These are phyloP conservation scores for Parachaetomium inaequale DNA, from an alignment of 495 filamentous ascomycete genomes.

Conservation along the genomic window DNA sequence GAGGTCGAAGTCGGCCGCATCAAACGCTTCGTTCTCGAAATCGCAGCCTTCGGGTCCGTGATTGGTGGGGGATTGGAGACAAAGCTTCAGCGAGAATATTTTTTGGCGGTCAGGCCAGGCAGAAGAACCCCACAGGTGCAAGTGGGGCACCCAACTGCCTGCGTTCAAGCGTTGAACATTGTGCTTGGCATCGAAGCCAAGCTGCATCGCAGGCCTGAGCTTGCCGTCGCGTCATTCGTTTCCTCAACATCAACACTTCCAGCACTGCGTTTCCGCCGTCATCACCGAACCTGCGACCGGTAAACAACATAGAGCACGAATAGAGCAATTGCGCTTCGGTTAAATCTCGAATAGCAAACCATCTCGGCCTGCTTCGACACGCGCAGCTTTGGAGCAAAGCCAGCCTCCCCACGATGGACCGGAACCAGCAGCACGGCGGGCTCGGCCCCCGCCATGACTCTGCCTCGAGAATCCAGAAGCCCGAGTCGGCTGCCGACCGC, in stretches of 20 bases:
- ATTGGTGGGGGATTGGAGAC: slow-evolving; percentile 32
- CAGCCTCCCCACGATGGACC: slow-evolving; percentile 39
- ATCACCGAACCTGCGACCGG: neutral
- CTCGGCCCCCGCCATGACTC: slow-evolving; percentile 53
- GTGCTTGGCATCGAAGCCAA: neutral
- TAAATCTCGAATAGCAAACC: neutral
- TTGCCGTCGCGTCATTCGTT: no score
- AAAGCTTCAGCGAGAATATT: slow-evolving; percentile 30
- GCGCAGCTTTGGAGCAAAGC: no score
- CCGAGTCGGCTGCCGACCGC: slow-evolving; percentile 50
- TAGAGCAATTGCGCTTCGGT: no score
- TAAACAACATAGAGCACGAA: no score
- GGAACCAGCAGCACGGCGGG: slow-evolving; percentile 39
- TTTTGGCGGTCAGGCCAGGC: slow-evolving; percentile 38
- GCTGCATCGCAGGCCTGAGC: neutral
- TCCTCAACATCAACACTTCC: no score
- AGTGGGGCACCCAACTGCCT: slow-evolving; percentile 3
- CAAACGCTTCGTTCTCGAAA: slow-evolving; percentile 14
- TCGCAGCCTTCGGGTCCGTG: slow-evolving; percentile 23
- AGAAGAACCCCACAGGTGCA: slow-evolving; percentile 22
- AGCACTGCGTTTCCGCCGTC: no score
- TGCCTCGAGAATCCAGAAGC: slow-evolving; percentile 48
- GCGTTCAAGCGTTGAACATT: no score
- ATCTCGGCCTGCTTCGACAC: neutral
- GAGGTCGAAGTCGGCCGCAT: slow-evolving; percentile 9